Evolutionary conservation across 805 yeast species (phyloP).

Genomic region (Grigorovia yakushimaensis): DNA sequence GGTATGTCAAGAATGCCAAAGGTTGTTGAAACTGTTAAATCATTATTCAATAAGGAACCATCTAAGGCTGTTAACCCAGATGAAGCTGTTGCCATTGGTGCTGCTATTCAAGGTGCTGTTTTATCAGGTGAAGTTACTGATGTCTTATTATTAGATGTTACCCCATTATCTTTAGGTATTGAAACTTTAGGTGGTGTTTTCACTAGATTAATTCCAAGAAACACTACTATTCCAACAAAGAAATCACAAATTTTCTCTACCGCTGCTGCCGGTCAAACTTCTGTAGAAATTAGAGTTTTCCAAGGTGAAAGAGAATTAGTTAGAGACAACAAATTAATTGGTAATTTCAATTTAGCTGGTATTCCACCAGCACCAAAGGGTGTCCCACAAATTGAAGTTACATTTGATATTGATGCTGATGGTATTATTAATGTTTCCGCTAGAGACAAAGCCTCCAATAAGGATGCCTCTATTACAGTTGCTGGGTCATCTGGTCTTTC

Average conservation of each 20-base stretch:
- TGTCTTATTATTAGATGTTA: slow-evolving; percentile 79
- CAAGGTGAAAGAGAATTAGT: slow-evolving; percentile 99
- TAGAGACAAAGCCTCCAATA: slow-evolving; percentile 84
- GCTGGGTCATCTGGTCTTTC: slow-evolving; percentile 93
- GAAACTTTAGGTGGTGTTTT: slow-evolving; percentile 98
- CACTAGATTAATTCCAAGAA: slow-evolving; percentile 78
- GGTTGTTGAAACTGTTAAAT: slow-evolving; percentile 57
- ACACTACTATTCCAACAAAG: slow-evolving; percentile 95
- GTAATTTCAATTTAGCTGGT: slow-evolving; percentile 92
- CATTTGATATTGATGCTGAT: slow-evolving; percentile 94
- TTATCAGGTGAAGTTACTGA: slow-evolving; percentile 91
- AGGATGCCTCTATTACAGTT: slow-evolving; percentile 90
- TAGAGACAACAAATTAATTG: slow-evolving; percentile 94
- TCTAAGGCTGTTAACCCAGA: slow-evolving; percentile 91
- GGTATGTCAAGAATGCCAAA: slow-evolving; percentile 91
- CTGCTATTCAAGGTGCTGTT: slow-evolving; percentile 96
- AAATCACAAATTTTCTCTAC: slow-evolving; percentile 94
- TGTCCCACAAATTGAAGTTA: slow-evolving; percentile 74
- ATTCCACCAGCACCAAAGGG: slow-evolving; percentile 83
- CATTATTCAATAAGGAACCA: slow-evolving; percentile 73
- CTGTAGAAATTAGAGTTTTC: slow-evolving; percentile 96
- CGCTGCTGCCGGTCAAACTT: slow-evolving; percentile 93
- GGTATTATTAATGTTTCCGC: slow-evolving; percentile 96
- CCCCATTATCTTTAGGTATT: slow-evolving; percentile 84
- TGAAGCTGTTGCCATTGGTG: slow-evolving; percentile 92